phyloP scores from a whole-genome alignment of 1,284 basidiomycete genomes.

The Heterobasidion occidentale region DNA sequence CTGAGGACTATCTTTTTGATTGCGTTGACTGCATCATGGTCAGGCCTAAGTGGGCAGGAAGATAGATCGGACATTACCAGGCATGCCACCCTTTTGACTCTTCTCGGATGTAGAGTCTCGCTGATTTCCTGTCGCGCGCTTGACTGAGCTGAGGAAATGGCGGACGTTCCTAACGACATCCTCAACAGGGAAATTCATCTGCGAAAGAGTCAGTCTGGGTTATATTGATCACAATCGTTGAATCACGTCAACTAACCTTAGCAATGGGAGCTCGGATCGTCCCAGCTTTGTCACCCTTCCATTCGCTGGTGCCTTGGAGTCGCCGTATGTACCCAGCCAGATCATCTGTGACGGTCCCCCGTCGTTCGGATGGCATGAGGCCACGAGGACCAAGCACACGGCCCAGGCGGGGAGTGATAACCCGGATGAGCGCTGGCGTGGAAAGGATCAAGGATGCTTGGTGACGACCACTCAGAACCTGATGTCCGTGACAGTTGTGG shows the following conservation, averaged over 20 bases:
- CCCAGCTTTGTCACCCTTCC: slow-evolving; percentile 87
- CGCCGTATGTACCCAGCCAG: slow-evolving; percentile 74
- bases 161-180: slow-evolving; percentile 78
- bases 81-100: slow-evolving; percentile 14
- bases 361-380: slow-evolving; percentile 90
- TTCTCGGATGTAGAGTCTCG: slow-evolving; percentile 32
- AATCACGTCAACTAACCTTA: slow-evolving; percentile 33
- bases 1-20: slow-evolving; percentile 76
- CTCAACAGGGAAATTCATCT: slow-evolving; percentile 69
- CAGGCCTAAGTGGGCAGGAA: neutral
- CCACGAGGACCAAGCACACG: slow-evolving; percentile 90
- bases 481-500: too few species aligned
- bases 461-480: slow-evolving; percentile 45
- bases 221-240: neutral
- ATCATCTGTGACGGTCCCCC: slow-evolving; percentile 91
- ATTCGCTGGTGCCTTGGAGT: slow-evolving; percentile 81
- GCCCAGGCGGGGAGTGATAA: slow-evolving; percentile 78
- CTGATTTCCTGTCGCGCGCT: slow-evolving; percentile 63
- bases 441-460: slow-evolving; percentile 81
- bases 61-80: neutral
- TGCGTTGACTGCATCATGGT: slow-evolving; percentile 44
- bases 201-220: slow-evolving; percentile 4
- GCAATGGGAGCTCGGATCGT: slow-evolving; percentile 78
- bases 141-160: slow-evolving; percentile 74
- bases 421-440: slow-evolving; percentile 72